Evolutionary conservation across 768 basidiomycete species (phyloP), one percentile per base, ranked within the genome.

Genomic region (Phylloporus scabripes): DNA sequence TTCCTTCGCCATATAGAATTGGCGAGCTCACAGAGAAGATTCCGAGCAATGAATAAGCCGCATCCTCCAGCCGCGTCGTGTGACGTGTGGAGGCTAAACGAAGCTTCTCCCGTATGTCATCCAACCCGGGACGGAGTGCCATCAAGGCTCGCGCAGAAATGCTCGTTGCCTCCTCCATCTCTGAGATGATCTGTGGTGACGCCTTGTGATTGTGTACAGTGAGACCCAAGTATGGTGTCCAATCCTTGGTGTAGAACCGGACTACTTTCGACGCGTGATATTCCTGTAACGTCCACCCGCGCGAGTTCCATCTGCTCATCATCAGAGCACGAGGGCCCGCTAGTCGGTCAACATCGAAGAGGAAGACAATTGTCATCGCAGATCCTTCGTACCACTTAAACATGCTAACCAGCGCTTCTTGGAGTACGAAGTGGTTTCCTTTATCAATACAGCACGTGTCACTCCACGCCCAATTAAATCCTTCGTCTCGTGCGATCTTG

Each of bases 21-120:
- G 56, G 46, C 28, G 57, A 32, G 18, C 43, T 11, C 2, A 18
- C 5, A 1, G 56, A 54, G 20, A 51, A 58, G 8, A 50, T 50
- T 2, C 55, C 55, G 7, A 57, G 46, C 1, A 57, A 10, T 0
- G 49, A 53, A 28, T 57, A 57, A 2, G 55, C 57, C 17, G 47
- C 31, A 15, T 57, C 56, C 31, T 57, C 56, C 6, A 33, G 12
- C 4, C 17, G 28, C 3, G 50, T 49, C 7, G 54, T 56, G 14
- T 50, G 11, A 5, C 54, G 50, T 20, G 0, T 7, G 0, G 56
- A 56, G 23, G 56, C 54, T 1, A 54, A 20, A 23, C 34, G 32
- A 11, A 55, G 18, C 37, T 49, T 55, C 5, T 49, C 47, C 3
- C 46, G 39, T 18, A 55, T 50, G 15, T 46, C 32, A 4, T 28